phyloP scores from a whole-genome alignment of 805 yeast genomes.

The Candida glaebosa region DNA sequence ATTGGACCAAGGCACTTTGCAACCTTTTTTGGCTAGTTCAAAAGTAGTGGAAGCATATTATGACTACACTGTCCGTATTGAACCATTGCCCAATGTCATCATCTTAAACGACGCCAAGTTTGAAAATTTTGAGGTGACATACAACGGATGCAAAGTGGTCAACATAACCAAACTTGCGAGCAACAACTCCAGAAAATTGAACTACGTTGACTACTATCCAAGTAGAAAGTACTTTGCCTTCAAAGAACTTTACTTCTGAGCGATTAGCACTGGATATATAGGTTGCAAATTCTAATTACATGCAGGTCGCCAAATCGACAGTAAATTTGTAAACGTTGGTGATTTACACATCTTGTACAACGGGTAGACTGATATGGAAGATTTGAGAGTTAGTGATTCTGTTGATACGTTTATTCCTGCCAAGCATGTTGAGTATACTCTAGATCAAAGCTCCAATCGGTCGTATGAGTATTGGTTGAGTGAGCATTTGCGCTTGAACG shows the following conservation, averaged over 20 bases:
- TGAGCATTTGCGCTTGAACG: slow-evolving; percentile 87
- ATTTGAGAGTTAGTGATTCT: neutral
- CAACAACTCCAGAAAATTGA: slow-evolving; percentile 37
- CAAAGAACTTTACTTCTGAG: slow-evolving; percentile 11
- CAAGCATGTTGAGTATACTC: slow-evolving; percentile 34
- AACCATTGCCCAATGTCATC: slow-evolving; percentile 70
- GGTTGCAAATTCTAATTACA: neutral
- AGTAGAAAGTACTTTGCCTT: slow-evolving; percentile 42
- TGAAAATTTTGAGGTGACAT: slow-evolving; percentile 69
- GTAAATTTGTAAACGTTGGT: too few species aligned
- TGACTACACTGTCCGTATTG: slow-evolving; percentile 64
- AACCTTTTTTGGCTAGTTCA: slow-evolving; percentile 65
- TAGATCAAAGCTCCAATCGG: slow-evolving; percentile 31
- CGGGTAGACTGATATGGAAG: neutral
- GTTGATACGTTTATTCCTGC: slow-evolving; percentile 6
- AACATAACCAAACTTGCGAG: slow-evolving; percentile 61
- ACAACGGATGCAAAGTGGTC: slow-evolving; percentile 76
- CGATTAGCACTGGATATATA: neutral
- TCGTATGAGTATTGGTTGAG: slow-evolving; percentile 81
- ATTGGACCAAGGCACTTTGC: slow-evolving; percentile 81
- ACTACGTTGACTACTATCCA: slow-evolving; percentile 74
- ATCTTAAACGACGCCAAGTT: slow-evolving; percentile 70
- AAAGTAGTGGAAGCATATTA: slow-evolving; percentile 68
- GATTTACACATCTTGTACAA: too few species aligned
- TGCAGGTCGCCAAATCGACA: neutral